Evolutionary conservation across 106 monocot genomes (phyloP).

Genomic region (Xerophyta viscosa): DNA sequence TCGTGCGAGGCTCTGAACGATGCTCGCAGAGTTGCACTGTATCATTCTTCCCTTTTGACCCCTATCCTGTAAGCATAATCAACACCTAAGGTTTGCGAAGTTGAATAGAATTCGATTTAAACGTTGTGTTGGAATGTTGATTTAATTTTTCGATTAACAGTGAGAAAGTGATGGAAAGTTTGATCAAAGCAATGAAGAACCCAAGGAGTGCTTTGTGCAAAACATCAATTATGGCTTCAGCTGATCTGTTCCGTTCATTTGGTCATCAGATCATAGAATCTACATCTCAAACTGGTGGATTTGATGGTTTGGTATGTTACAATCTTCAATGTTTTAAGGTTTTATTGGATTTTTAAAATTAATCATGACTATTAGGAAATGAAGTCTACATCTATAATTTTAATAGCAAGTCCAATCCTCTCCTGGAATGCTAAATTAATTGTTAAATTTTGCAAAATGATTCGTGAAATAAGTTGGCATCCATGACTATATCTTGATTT

Average conservation of each 20-base stretch:
- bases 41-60: conserved; percentile 46
- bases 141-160: conserved; percentile 16
- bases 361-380: too few relatives aligned
- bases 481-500: too few relatives aligned
- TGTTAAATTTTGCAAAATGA: too few relatives aligned
- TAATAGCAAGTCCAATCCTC: too few relatives aligned
- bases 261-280: conserved; percentile 21
- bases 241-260: conserved; percentile 55
- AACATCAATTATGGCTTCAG: conserved; percentile 72
- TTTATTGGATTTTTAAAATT: too few relatives aligned
- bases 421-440: too few relatives aligned
- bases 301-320: conserved; percentile 55
- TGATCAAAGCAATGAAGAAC: conserved; percentile 72
- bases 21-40: conserved; percentile 48
- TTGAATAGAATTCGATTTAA: too few relatives aligned
- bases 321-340: too few relatives aligned
- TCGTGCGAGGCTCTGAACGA: conserved; percentile 68
- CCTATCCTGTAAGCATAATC: conserved; percentile 68
- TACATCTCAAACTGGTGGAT: conserved; percentile 22
- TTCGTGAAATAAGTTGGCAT: too few relatives aligned
- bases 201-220: conserved; percentile 85
- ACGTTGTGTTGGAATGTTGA: too few relatives aligned
- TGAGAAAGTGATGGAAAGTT: conserved; percentile 47
- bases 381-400: too few relatives aligned
- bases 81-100: neutral